A percentile compares a stretch with the other conserved stretches of the same genome.
These are phyloP conservation scores for Malus hybrid DNA, from an alignment of 331 rosid species.

Conservation along the genomic window DNA sequence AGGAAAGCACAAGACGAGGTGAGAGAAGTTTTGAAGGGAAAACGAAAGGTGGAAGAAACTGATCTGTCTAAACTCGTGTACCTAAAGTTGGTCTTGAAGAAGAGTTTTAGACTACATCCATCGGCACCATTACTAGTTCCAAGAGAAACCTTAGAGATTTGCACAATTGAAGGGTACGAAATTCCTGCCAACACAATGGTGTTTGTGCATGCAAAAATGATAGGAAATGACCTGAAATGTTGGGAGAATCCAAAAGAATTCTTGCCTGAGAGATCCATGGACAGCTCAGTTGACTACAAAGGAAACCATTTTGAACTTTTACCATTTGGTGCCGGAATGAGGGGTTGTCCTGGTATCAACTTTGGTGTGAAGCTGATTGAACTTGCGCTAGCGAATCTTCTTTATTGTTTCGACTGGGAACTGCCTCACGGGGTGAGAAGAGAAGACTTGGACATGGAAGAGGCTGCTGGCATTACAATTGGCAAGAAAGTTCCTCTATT, in stretches of 20 bases:
- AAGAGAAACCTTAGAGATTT: slow-evolving; percentile 17
- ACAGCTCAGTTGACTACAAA: neutral
- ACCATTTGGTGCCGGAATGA: neutral
- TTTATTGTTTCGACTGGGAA: slow-evolving; percentile 18
- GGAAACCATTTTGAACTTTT: slow-evolving; percentile 28
- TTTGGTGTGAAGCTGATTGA: neutral
- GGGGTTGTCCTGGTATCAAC: slow-evolving; percentile 19
- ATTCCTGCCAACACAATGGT: slow-evolving; percentile 27
- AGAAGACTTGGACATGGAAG: slow-evolving; percentile 15
- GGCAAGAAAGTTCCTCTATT: slow-evolving; percentile 14
- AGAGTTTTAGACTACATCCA: slow-evolving; percentile 35
- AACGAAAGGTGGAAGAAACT: slow-evolving; percentile 24
- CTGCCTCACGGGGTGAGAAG: neutral
- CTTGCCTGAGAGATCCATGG: slow-evolving; percentile 31
- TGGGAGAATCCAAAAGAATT: slow-evolving; percentile 17
- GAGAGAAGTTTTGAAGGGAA: slow-evolving; percentile 18
- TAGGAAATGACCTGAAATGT: slow-evolving; percentile 1
- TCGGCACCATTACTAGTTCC: slow-evolving; percentile 32
- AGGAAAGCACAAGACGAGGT: slow-evolving; percentile 30
- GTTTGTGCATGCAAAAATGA: slow-evolving; percentile 1
- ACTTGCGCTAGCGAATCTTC: neutral
- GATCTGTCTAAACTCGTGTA: slow-evolving; percentile 21
- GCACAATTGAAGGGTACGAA: slow-evolving; percentile 12
- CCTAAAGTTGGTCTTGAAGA: slow-evolving; percentile 34
- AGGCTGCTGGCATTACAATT: slow-evolving; percentile 6